Evolutionary conservation across 345 rosid genomes (phyloP).

Genomic region (Aurinia saxatilis): DNA sequence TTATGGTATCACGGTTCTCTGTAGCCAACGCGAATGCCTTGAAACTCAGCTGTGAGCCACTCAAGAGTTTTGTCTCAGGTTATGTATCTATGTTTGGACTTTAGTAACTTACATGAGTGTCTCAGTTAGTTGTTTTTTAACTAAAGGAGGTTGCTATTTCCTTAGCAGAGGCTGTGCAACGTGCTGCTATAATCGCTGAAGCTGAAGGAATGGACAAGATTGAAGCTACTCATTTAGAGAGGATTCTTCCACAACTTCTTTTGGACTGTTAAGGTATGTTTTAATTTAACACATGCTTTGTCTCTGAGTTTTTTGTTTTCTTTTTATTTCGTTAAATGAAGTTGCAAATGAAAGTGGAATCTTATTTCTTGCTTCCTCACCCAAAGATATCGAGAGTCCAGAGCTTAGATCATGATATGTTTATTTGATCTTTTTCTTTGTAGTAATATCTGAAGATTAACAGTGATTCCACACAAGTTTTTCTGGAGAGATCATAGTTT

Average conservation of each 20-base stretch:
- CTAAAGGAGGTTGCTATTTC: not conserved
- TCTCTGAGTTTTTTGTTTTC: not conserved
- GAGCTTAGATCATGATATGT: not conserved
- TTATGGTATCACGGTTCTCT: conserved; percentile 4
- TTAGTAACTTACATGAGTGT: not conserved
- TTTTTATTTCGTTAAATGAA: no score
- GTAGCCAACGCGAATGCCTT: conserved; percentile 76
- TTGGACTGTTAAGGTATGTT: conserved; percentile 54
- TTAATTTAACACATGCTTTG: not conserved
- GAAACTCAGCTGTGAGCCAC: conserved; percentile 77
- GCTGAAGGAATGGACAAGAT: conserved; percentile 53
- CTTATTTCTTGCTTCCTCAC: no score
- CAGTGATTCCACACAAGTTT: conserved; percentile 4
- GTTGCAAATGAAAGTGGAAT: no score
- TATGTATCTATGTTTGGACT: not conserved
- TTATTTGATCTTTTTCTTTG: not conserved
- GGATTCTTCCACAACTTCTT: conserved; percentile 77
- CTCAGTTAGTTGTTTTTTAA: not conserved
- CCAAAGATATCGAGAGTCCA: no score
- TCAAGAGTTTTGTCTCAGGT: conserved; percentile 69
- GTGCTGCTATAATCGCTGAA: conserved; percentile 67
- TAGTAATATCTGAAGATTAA: not conserved
- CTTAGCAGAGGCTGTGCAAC: conserved; percentile 63
- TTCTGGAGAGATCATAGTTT: conserved; percentile 3
- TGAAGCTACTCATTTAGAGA: conserved; percentile 67